Conservation (phyloP, 192 early-diverging fungal genomes). For the Mortierella alpina region DNA sequence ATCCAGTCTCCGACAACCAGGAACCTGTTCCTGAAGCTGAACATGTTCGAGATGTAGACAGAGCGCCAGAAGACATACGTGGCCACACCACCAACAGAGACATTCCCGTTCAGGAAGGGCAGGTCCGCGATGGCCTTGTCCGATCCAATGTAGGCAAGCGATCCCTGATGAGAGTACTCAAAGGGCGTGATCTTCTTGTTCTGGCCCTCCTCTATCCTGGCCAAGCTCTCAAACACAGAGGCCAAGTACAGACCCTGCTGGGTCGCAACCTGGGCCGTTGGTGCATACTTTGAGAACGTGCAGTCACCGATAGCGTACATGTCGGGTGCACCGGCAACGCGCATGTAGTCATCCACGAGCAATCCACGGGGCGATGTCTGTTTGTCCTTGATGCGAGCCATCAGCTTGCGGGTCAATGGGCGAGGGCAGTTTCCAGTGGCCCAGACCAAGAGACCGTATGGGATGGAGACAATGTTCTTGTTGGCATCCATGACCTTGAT, state of each 20-base stretch:
- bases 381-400: constrained; percentile 64
- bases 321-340: constrained; percentile 68
- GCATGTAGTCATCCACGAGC: constrained; percentile 76
- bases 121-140: constrained; percentile 96
- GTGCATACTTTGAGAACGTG: constrained; percentile 81
- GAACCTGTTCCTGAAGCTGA: constrained; percentile 85
- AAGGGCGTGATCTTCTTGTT: constrained; percentile 69
- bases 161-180: constrained; percentile 88
- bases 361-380: constrained; percentile 79
- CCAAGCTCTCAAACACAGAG: constrained; percentile 73
- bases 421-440: constrained; percentile 86
- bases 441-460: constrained; percentile 87
- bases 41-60: constrained; percentile 81
- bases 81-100: constrained; percentile 73
- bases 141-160: constrained; percentile 92
- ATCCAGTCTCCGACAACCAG: constrained; percentile 92
- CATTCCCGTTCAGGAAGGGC: constrained; percentile 77
- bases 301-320: constrained; percentile 83
- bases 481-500: constrained; percentile 75
- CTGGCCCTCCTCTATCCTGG: constrained; percentile 56
- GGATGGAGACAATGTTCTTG: constrained; percentile 70
- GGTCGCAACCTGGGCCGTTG: constrained; percentile 88
- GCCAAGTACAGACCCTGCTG: constrained; percentile 92
- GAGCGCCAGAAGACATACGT: constrained; percentile 85
- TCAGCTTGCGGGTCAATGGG: constrained; percentile 73